phyloP scores from a whole-genome alignment of 176 grass and related monocot genomes.

The Musa schizocarpa region DNA sequence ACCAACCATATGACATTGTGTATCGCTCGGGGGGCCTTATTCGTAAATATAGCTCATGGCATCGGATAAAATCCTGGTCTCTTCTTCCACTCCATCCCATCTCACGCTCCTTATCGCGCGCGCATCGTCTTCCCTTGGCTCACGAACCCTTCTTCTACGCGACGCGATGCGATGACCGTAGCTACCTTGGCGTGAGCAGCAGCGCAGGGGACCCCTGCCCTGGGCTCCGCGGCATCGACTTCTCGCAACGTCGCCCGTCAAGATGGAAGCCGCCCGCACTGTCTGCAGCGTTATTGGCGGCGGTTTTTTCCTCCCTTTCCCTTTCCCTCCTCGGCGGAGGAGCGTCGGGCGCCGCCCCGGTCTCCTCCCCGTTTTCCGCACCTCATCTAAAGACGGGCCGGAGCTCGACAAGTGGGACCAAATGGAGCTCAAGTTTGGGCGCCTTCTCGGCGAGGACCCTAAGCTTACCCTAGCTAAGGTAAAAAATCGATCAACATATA shows the following conservation, averaged over 20 bases:
- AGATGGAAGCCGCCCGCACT: background rate
- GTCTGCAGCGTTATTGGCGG: background rate
- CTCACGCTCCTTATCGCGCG: background rate
- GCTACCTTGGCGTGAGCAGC: background rate
- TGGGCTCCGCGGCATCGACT: background rate
- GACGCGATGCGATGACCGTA: background rate
- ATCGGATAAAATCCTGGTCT: background rate
- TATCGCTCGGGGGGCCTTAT: no score
- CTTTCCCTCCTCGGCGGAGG: background rate
- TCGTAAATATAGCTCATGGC: background rate
- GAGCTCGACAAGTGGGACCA: conserved; percentile 61
- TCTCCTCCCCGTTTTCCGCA: background rate
- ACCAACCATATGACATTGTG: no score
- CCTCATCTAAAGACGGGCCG: conserved; percentile 15
- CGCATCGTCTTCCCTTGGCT: no score
- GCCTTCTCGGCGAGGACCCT: conserved; percentile 75
- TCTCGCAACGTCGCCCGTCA: background rate
- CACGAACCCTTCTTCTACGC: background rate
- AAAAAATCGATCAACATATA: background rate
- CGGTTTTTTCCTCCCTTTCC: background rate
- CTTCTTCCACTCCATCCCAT: background rate
- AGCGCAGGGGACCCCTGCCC: background rate
- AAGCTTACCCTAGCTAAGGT: conserved; percentile 84
- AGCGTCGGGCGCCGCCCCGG: background rate
- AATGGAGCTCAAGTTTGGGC: conserved; percentile 71